A percentile compares a stretch with the other conserved stretches of the same genome.
Evolutionary conservation across 495 filamentous ascomycete species (phyloP).

Genomic region (Pseudoneurospora amorphoporcata): DNA sequence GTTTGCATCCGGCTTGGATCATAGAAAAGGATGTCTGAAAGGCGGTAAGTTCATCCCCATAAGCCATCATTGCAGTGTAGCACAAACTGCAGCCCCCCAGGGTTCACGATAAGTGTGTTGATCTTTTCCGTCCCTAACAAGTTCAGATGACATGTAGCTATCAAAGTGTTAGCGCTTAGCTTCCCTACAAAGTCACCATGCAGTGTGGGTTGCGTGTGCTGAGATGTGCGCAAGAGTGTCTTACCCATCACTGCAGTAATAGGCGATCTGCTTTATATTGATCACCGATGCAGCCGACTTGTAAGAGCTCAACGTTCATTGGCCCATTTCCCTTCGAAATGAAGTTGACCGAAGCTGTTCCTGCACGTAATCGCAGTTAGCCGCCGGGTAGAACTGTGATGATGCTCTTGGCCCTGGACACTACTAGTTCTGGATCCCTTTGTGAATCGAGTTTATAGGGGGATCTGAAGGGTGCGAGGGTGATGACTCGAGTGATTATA

Average conservation of each 20-base stretch:
- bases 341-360: neutral
- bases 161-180: neutral
- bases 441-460: neutral
- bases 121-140: neutral
- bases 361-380: slow-evolving; percentile 12
- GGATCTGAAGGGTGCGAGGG: neutral
- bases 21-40: neutral
- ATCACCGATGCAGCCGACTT: neutral
- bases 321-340: neutral
- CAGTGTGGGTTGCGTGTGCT: neutral
- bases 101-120: neutral
- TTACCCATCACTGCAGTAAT: neutral
- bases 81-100: neutral
- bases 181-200: neutral
- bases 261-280: neutral
- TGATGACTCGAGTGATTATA: neutral
- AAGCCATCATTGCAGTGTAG: neutral
- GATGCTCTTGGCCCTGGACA: neutral
- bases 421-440: neutral
- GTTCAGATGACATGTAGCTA: no score
- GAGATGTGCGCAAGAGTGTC: no score
- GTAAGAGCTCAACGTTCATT: neutral
- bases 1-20: neutral
- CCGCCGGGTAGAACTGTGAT: slow-evolving; percentile 4
- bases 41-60: neutral